A percentile compares a stretch with the other conserved stretches of the same genome.
phyloP scores from a whole-genome alignment of 2,329 filamentous ascomycete genomes.

The Neonectria coccinea region DNA sequence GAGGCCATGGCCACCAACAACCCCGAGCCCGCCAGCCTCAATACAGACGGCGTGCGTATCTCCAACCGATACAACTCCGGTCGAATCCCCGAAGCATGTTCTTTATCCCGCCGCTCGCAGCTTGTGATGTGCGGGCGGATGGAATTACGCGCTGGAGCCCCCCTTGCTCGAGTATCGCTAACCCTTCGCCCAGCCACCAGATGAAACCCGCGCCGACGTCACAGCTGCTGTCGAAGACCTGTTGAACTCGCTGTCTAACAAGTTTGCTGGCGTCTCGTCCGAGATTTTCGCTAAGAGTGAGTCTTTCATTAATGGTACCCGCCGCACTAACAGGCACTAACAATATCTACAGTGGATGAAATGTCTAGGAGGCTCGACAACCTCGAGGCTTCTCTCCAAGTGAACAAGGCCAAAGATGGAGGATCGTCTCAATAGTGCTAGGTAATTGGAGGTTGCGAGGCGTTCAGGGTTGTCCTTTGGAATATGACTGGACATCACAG shows the following conservation, averaged over 20 bases:
- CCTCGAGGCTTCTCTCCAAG: slow-evolving; percentile 78
- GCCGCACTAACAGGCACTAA: slow-evolving; percentile 24
- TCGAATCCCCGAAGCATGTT: background rate
- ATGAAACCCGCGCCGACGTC: slow-evolving; percentile 71
- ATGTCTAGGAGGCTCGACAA: slow-evolving; percentile 90
- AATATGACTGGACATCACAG: slow-evolving; percentile 29
- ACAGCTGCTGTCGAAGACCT: slow-evolving; percentile 87
- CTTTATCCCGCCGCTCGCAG: slow-evolving; percentile 1
- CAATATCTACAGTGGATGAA: slow-evolving; percentile 80
- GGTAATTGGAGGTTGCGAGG: slow-evolving; percentile 20
- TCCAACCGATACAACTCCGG: background rate
- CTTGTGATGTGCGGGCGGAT: slow-evolving; percentile 20
- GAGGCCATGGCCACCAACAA: slow-evolving; percentile 54
- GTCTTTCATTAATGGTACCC: slow-evolving; percentile 45
- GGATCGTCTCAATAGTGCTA: slow-evolving; percentile 52
- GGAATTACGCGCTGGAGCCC: background rate
- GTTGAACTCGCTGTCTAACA: slow-evolving; percentile 83
- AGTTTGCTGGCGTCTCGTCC: slow-evolving; percentile 85
- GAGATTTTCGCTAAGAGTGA: slow-evolving; percentile 91
- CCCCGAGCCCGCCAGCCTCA: slow-evolving; percentile 49
- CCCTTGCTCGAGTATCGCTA: slow-evolving; percentile 29
- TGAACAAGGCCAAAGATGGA: slow-evolving; percentile 61
- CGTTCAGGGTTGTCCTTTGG: slow-evolving; percentile 35
- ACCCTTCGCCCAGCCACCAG: slow-evolving; percentile 50
- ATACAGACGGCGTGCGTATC: slow-evolving; percentile 51